Base-by-base conservation (phyloP, 768 basidiomycete species). In the Lactarius sp. region DNA sequence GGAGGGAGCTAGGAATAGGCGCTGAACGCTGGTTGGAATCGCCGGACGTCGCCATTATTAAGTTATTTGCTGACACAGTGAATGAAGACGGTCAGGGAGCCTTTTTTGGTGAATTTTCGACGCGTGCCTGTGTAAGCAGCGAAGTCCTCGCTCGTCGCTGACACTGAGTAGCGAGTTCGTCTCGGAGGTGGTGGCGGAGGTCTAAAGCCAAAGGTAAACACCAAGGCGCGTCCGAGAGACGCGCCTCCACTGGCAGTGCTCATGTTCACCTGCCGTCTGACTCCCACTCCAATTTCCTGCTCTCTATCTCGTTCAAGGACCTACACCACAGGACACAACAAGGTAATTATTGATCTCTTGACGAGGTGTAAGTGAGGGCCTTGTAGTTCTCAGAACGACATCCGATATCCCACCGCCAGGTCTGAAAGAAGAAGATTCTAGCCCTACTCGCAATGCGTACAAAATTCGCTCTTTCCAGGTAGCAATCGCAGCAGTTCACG, bases 341-440 rank as follows among this genome's bases (percentile, higher is more conserved):
- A 77, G 20, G 72, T 73, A 18, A 69, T 80, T 36, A 68, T 79
- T 31, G 73, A 77, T 44, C 71, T 79, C 70, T 69, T 85, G 62
- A 71, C 74, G 50, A 73, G 71, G 69, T 76, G 84, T 82, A 68
- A 56, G 75, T 72, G 4, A n/a, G 1, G 34, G 4, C 5, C n/a
- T 54, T 39, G 1, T 13, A 7, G 0, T 12, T 14, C 42, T 47
- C 6, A n/a, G 9, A 0, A 44, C 1, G 31, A 16, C 22, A 20
- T 49, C 59, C 50, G 33, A 55, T 52, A 31, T 6, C 34, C 16
- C n/a, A 41, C 33, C 20, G 27, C 14, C 60, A 69, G 69, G 52
- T 60, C 20, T 69, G 18, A 46, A 59, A 51, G 65, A 69, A 18
- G 69, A 69, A 39, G 37, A 66, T 7, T 41, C 55, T 4, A 66